phyloP scores from a whole-genome alignment of 2,329 filamentous ascomycete genomes.

The Ascochyta viciae-villosae region DNA sequence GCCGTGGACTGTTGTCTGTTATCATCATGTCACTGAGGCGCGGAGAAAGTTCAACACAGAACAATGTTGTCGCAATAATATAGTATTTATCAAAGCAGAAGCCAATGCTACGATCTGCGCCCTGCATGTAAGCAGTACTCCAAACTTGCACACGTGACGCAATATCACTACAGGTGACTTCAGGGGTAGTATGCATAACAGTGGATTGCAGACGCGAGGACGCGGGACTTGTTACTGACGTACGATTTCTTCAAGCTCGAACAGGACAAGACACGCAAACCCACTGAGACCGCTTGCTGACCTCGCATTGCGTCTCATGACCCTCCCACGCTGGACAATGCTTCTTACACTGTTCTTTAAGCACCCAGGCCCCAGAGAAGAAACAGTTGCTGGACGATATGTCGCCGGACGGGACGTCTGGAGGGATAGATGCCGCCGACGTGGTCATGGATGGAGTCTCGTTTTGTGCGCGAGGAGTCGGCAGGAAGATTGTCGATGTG shows the following conservation, averaged over 20 bases:
- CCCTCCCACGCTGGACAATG: not conserved
- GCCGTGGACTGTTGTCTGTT: slow-evolving; percentile 4
- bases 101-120: no score
- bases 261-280: not conserved
- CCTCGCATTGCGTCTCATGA: not conserved
- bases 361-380: not conserved
- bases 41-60: not conserved
- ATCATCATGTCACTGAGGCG: no score
- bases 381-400: not conserved
- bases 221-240: no score
- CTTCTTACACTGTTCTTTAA: not conserved
- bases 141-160: not conserved
- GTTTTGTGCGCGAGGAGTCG: not conserved
- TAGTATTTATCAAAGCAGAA: no score
- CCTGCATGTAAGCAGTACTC: no score
- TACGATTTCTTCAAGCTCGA: not conserved
- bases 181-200: not conserved
- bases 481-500: slow-evolving; percentile 1
- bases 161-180: not conserved
- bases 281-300: slow-evolving; percentile 1
- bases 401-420: not conserved
- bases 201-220: not conserved
- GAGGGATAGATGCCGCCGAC: not conserved
- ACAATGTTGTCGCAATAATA: no score
- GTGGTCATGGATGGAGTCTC: no score